These are phyloP conservation scores for Candida nonsorbophila DNA, from an alignment of 805 yeast genomes.

Conservation along the genomic window DNA sequence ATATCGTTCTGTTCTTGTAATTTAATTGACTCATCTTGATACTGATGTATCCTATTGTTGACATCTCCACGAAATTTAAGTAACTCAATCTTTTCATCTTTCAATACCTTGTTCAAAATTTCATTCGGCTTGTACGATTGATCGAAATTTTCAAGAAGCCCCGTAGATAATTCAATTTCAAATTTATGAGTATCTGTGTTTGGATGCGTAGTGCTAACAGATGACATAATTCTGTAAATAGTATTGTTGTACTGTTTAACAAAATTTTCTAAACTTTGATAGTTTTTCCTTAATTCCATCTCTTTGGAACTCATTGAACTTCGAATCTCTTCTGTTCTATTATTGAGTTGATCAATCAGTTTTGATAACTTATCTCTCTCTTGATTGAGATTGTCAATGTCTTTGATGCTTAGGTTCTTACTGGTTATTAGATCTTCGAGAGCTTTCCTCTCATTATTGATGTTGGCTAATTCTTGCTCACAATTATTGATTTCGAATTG, in stretches of 20 bases:
- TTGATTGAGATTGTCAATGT: constrained; percentile 56
- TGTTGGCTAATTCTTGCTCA: constrained; percentile 33
- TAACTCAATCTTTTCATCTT: constrained; percentile 40
- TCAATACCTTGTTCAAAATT: constrained; percentile 41
- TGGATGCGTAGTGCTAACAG: not conserved
- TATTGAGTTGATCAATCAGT: constrained; percentile 41
- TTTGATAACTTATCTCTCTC: constrained; percentile 58
- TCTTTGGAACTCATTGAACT: constrained; percentile 47
- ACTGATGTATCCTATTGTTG: constrained; percentile 38
- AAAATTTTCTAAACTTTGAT: constrained; percentile 46
- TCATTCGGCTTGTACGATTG: constrained; percentile 18
- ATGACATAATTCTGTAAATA: constrained; percentile 40
- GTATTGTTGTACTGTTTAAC: constrained; percentile 53
- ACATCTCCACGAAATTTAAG: constrained; percentile 27
- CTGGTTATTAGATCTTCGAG: constrained; percentile 36
- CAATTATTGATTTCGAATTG: constrained; percentile 46
- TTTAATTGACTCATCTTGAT: constrained; percentile 54
- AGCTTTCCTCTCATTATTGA: constrained; percentile 36
- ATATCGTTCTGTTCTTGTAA: constrained; percentile 57
- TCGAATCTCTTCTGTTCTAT: constrained; percentile 42
- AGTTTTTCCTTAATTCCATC: constrained; percentile 42
- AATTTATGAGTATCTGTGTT: constrained; percentile 20
- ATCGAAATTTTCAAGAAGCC: constrained; percentile 5
- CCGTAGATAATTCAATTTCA: constrained; percentile 31
- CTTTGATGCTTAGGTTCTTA: constrained; percentile 59